Percentiles rank a stretch among this genome's conserved stretches.
phyloP scores from a whole-genome alignment of 2,329 filamentous ascomycete species.

The Capronia epimyces region DNA sequence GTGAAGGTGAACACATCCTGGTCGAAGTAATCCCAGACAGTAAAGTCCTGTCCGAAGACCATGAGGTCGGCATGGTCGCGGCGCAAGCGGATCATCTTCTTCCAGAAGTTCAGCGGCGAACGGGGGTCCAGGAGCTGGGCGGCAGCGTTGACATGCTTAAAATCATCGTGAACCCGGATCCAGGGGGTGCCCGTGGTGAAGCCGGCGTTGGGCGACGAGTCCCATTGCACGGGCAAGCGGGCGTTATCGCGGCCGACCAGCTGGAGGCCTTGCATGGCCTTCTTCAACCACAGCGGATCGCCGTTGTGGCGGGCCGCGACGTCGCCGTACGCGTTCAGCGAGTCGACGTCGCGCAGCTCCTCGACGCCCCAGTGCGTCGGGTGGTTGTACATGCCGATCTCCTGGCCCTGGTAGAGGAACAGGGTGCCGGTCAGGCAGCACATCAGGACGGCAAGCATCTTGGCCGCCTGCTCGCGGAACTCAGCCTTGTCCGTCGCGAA shows the following conservation, averaged over 20 bases:
- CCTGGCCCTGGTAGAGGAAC: conserved; percentile 54
- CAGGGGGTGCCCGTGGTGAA: conserved; percentile 61
- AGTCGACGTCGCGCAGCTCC: conserved; percentile 32
- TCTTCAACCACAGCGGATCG: conserved; percentile 38
- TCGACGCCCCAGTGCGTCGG: conserved; percentile 45
- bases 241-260: conserved; percentile 59
- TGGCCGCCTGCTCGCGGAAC: conserved; percentile 49
- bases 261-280: conserved; percentile 48
- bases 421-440: conserved; percentile 51
- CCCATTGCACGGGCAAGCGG: conserved; percentile 68
- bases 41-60: conserved; percentile 59
- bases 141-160: conserved; percentile 57
- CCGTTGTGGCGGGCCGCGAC: conserved; percentile 33
- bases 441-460: conserved; percentile 56
- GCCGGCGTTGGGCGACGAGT: conserved; percentile 53
- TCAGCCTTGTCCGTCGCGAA: conserved; percentile 49
- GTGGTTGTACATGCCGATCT: conserved; percentile 53
- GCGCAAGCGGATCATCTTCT: conserved; percentile 53
- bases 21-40: conserved; percentile 49
- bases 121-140: conserved; percentile 36
- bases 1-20: conserved; percentile 53
- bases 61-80: conserved; percentile 59
- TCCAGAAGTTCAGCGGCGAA: conserved; percentile 60
- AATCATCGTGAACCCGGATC: conserved; percentile 65
- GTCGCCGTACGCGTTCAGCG: conserved; percentile 40